These are phyloP conservation scores for Pistacia atlantica DNA, from an alignment of 345 rosid species.

Conservation along the genomic window DNA sequence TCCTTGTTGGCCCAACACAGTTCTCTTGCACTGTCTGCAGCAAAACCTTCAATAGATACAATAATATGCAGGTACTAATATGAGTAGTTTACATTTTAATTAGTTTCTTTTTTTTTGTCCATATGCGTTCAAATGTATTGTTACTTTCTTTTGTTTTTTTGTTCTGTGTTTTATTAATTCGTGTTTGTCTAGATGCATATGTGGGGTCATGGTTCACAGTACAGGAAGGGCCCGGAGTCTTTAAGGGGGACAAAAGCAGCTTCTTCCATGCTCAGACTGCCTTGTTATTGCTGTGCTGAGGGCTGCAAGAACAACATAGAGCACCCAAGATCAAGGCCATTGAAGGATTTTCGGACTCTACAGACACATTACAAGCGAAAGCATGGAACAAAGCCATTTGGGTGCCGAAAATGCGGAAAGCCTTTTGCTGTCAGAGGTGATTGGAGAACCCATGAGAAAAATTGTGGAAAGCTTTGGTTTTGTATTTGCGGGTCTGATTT, in stretches of 20 bases:
- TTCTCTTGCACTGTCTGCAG: conserved; percentile 89
- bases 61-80: conserved; percentile 81
- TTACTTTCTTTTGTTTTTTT: neutral
- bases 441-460: conserved; percentile 77
- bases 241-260: conserved; percentile 72
- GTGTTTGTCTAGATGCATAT: conserved; percentile 66
- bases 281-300: conserved; percentile 78
- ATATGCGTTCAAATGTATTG: neutral
- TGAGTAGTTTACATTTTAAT: neutral
- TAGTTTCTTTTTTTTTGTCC: too few relatives aligned
- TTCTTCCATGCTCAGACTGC: conserved; percentile 65
- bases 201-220: conserved; percentile 98
- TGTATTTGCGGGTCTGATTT: conserved; percentile 73
- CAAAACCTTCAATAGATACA: conserved; percentile 86
- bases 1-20: conserved; percentile 93
- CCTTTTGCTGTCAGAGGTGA: conserved; percentile 68
- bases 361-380: conserved; percentile 91
- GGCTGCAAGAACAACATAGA: conserved; percentile 91
- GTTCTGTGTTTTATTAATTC: neutral
- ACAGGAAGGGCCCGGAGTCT: conserved; percentile 82
- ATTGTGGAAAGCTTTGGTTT: conserved; percentile 68
- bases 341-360: conserved; percentile 89
- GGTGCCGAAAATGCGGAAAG: conserved; percentile 57
- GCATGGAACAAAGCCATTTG: conserved; percentile 75
- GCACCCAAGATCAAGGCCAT: conserved; percentile 79